These are phyloP conservation scores for Coniochaeta prunicola DNA, from an alignment of 2,329 filamentous ascomycete genomes.

Conservation along the genomic window DNA sequence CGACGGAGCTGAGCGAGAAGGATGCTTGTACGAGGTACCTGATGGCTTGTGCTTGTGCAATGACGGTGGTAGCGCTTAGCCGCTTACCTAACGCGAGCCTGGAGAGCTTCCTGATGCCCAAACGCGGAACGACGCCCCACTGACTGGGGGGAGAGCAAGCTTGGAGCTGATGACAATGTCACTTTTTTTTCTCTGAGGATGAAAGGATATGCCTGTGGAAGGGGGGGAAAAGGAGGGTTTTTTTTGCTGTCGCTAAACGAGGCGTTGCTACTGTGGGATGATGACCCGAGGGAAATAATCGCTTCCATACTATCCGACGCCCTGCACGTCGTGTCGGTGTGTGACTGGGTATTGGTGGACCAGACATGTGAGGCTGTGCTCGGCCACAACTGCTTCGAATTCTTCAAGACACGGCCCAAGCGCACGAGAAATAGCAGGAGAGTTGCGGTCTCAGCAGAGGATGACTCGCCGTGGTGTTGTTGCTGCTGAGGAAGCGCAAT, in stretches of 20 bases:
- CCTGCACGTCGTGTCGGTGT: not conserved
- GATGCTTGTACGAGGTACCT: no score
- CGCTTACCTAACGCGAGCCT: not conserved
- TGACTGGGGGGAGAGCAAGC: not conserved
- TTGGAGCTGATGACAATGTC: not conserved
- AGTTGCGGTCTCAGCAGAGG: not conserved
- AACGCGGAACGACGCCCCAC: not conserved
- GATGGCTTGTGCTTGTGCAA: not conserved
- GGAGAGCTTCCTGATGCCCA: not conserved
- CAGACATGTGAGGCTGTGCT: not conserved
- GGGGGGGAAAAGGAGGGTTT: not conserved
- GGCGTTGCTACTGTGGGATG: not conserved
- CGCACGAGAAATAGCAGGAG: not conserved
- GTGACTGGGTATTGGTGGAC: not conserved
- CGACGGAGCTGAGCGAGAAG: conserved; percentile 1
- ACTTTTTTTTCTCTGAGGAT: no score
- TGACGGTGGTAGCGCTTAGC: not conserved
- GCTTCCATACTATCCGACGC: not conserved
- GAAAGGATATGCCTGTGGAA: no score
- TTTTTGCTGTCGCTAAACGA: not conserved
- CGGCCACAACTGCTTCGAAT: not conserved
- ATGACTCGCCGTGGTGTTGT: no score
- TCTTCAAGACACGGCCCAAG: not conserved
- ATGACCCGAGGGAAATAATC: not conserved
- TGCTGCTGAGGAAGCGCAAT: no score